Conservation (phyloP, 345 rosid genomes). For the Corchorus capsularis region DNA sequence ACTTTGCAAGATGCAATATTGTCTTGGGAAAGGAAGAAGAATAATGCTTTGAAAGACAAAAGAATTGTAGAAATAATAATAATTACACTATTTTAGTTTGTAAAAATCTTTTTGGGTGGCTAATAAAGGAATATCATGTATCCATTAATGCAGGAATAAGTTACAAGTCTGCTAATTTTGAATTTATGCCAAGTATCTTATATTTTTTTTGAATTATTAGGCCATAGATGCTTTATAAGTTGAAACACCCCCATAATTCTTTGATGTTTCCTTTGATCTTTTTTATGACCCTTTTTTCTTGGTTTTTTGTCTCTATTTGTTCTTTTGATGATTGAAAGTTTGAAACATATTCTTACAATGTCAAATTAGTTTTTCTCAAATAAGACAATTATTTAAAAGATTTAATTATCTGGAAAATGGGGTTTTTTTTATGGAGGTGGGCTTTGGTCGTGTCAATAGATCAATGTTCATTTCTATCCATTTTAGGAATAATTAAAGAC, state of each 20-base stretch:
- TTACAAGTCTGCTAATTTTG: slow-evolving; percentile 23
- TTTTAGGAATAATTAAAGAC: slow-evolving; percentile 44
- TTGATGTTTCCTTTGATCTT: neutral
- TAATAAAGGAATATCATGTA: slow-evolving; percentile 19
- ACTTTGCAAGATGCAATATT: slow-evolving; percentile 26
- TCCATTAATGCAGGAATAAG: slow-evolving; percentile 26
- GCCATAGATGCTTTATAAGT: slow-evolving; percentile 23
- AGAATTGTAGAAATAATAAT: neutral
- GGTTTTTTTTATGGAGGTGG: neutral
- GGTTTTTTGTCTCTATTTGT: neutral
- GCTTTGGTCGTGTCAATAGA: slow-evolving; percentile 43
- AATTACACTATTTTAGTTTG: neutral
- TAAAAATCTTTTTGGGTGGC: slow-evolving; percentile 7
- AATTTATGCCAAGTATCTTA: slow-evolving; percentile 30
- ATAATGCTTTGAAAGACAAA: neutral
- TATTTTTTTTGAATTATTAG: slow-evolving; percentile 17
- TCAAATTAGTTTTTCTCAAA: neutral
- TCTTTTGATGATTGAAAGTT: neutral
- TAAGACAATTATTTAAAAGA: slow-evolving; percentile 2
- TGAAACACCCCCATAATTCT: slow-evolving; percentile 20
- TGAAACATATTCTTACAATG: neutral
- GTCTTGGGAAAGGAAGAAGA: slow-evolving; percentile 19
- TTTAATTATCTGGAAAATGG: neutral
- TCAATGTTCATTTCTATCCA: slow-evolving; percentile 52
- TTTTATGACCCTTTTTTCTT: neutral